Base-by-base conservation (phyloP, 805 yeast genomes). In the Kodamaea leandrae region DNA sequence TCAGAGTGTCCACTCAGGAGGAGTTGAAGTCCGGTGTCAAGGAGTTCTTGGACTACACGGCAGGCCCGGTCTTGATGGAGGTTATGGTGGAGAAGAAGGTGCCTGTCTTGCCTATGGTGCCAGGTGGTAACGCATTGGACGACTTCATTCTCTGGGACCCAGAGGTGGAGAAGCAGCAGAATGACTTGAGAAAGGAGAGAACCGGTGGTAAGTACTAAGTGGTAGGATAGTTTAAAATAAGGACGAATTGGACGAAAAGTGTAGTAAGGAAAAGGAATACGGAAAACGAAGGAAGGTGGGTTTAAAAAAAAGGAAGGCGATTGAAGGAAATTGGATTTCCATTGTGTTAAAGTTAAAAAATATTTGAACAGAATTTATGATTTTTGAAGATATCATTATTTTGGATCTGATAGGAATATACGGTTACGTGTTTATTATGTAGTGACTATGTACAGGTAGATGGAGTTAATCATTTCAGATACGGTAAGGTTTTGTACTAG, bases 41-140 rank as follows among this genome's bases (percentile, higher is more conserved):
- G 61, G 80, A 83, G 61, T 83, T 89, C 74, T 69, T 93, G 44
- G 85, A 76, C 42, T 72, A 77, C 58, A 68, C 74, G 41, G 76
- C 78, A 32, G 95, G 95, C 14, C 98, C 99, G 17, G 85, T 90
- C 34, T 76, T 93, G 58, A 68, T 91, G 57, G 99, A 93, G 73
- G 98, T 89, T 32, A 56, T 82, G 37, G 93, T 89, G 23, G 98
- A 90, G 70, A 80, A 80, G 76, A 85, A 85, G 74, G 96, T 91
- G 36, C 96, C 97, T 39, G 98, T 93, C 46, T 77, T 93, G 62
- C 99, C 99, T 42, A 89, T 93, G 95, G 98, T 93, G 41, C 96
- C 99, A 40, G 95, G 82, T 46, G 99, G 98, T 54, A 87, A 86
- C 64, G 96, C 86, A 49, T 76, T 93, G 57, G 91, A 93, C 58